These are phyloP conservation scores for Phylloporus sp. DNA, from an alignment of 768 basidiomycete genomes.

Conservation along the genomic window DNA sequence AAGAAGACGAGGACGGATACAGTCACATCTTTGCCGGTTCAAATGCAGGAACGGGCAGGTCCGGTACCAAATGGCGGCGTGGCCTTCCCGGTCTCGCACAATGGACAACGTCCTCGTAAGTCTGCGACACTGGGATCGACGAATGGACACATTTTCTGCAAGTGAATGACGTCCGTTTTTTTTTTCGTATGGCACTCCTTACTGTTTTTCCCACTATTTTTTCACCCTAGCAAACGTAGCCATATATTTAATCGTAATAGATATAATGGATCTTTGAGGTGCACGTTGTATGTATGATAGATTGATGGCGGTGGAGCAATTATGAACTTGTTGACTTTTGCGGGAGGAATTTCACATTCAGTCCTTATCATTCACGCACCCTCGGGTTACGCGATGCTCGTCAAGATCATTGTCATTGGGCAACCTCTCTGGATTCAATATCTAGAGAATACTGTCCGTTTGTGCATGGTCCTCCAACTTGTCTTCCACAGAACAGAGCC, in stretches of 20 bases:
- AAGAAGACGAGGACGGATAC: constrained; percentile 27
- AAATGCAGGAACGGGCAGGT: constrained; percentile 10
- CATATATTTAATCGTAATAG: constrained; percentile 18
- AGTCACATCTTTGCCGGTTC: constrained; percentile 22
- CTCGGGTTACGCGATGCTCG: too few species aligned
- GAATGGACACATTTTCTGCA: constrained; percentile 7
- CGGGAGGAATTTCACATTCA: too few species aligned
- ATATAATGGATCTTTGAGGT: constrained; percentile 18
- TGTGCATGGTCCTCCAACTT: too few species aligned
- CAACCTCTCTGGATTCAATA: too few species aligned
- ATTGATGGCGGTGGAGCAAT: too few species aligned
- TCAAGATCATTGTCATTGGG: too few species aligned
- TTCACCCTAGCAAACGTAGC: constrained; percentile 10
- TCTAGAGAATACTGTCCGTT: too few species aligned
- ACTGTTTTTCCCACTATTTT: not conserved
- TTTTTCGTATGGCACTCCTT: constrained; percentile 9
- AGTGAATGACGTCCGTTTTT: constrained; percentile 5
- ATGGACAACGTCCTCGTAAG: constrained; percentile 26
- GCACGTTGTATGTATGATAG: not conserved
- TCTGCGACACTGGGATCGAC: not conserved
- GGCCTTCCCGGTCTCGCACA: constrained; percentile 32
- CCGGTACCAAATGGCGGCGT: constrained; percentile 26
- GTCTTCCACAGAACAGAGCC: too few species aligned
- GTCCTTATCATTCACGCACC: too few species aligned
- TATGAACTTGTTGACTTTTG: too few species aligned